Evolutionary conservation across 805 yeast species (phyloP), one percentile per base, ranked within the genome.

Genomic region (Ogataea methylovora): DNA sequence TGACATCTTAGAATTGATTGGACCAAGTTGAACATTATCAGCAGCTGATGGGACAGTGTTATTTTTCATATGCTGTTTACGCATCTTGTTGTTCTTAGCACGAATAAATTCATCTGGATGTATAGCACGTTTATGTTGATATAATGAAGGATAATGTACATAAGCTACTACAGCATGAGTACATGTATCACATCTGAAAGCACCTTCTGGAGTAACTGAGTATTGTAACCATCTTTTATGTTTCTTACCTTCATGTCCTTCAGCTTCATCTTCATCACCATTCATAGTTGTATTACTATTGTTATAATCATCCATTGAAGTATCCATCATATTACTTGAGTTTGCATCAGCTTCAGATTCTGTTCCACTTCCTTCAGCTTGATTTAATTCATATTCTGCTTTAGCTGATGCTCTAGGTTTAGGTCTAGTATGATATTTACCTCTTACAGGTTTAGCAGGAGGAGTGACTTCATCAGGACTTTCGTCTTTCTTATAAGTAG

Each of bases 121-220:
- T 5, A 23, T 25, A 6, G 33, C 17, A 14, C 37, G 35, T 25
- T 44, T 47, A 30, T 49, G 54, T 20, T 45, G 42, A 29, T 43
- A 47, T 24, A 48, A 30, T 7, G 49, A 38, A n/a, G 45, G 41
- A 30, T 44, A 49, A 20, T 33, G 44, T 14, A 38, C 30, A 34
- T 38, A 48, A 23, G 39, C 22, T 8, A 27, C 38, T 10, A 31
- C 33, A 9, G 21, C 27, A 12, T 31, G 36, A 1, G 34, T 11
- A 29, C 54, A 49, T 8, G 44, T 29, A 21, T 38, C 43, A 33
- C 54, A 49, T 27, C 37, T 41, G 33, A 42, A 49, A 10, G 34
- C 35, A 6, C 51, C 52, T 24, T 29, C 32, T 24, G 38, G 23
- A 17, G 51, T 44, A 28, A 49, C 35, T 9, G 47, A 31, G 32